These are phyloP conservation scores for Cyclostephanos tholiformis DNA, from an alignment of 108 stramenopile species.

Conservation along the genomic window DNA sequence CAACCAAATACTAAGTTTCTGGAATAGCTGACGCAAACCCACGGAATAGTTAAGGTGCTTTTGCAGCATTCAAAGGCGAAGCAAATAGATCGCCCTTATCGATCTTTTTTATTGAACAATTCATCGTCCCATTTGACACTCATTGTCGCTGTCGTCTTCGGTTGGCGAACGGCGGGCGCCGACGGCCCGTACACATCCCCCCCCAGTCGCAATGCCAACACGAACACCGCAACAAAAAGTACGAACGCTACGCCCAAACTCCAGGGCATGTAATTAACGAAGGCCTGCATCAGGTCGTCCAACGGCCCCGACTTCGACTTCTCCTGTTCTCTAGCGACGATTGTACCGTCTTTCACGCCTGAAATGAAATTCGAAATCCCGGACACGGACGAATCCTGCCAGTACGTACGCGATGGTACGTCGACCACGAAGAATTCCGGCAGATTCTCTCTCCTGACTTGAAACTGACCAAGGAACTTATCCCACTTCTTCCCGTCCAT, in stretches of 20 bases:
- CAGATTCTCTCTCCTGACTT: conserved; percentile 46
- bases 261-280: conserved; percentile 52
- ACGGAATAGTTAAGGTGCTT: too few relatives aligned
- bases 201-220: conserved; percentile 15
- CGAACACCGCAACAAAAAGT: conserved; percentile 31
- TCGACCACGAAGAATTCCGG: conserved; percentile 80
- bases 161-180: neutral
- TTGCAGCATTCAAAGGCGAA: neutral
- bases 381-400: conserved; percentile 57
- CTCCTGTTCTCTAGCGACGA: conserved; percentile 38
- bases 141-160: too few relatives aligned
- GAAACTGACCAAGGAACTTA: conserved; percentile 75
- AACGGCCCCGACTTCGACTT: conserved; percentile 17
- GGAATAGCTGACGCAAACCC: too few relatives aligned
- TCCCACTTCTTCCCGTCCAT: conserved; percentile 81
- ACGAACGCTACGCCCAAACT: conserved; percentile 40
- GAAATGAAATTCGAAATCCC: conserved; percentile 38
- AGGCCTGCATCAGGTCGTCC: conserved; percentile 36
- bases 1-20: too few relatives aligned
- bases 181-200: neutral
- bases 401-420: conserved; percentile 61
- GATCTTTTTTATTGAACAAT: neutral
- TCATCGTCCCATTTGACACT: neutral
- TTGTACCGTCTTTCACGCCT: conserved; percentile 37
- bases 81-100: neutral